A percentile compares a stretch with the other conserved stretches of the same genome.
phyloP scores from a whole-genome alignment of 352 stramenopile species.

The Salisapilia sapeloensis region DNA sequence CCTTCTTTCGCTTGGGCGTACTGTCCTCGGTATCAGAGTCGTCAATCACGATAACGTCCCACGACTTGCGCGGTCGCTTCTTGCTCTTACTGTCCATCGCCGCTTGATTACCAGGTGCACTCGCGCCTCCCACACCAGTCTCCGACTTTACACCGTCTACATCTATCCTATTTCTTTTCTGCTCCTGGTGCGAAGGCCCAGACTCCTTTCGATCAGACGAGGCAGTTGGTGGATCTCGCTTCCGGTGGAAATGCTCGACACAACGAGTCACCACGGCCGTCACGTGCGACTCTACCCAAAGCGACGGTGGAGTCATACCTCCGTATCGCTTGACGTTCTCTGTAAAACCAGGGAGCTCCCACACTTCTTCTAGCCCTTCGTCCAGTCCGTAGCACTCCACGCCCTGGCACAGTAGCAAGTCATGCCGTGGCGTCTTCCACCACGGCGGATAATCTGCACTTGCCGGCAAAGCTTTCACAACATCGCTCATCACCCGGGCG shows the following conservation, averaged over 20 bases:
- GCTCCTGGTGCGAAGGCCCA: no score
- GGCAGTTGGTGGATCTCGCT: background rate
- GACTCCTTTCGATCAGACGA: background rate
- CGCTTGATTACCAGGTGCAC: no score
- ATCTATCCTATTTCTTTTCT: no score
- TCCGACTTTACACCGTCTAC: no score
- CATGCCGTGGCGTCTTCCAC: conserved; percentile 59
- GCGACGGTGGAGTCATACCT: no score
- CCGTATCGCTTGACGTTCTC: no score
- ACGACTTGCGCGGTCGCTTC: conserved; percentile 17
- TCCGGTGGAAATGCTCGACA: background rate
- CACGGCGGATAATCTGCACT: conserved; percentile 28
- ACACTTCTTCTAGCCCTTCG: conserved; percentile 42
- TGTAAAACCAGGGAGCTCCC: conserved; percentile 40
- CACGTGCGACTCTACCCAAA: conserved; percentile 72
- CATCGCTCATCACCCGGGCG: conserved; percentile 29
- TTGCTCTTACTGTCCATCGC: conserved; percentile 1
- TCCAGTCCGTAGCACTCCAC: conserved; percentile 74
- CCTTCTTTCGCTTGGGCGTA: background rate
- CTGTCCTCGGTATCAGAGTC: conserved; percentile 25
- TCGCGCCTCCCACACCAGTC: no score
- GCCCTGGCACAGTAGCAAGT: conserved; percentile 67
- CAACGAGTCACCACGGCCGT: conserved; percentile 15
- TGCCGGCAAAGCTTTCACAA: conserved; percentile 15
- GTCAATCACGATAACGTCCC: conserved; percentile 71